Percentiles rank a stretch among this genome's conserved stretches.
These are phyloP conservation scores for Haberlea rhodopensis DNA, from an alignment of 257 asterid genomes.

Conservation along the genomic window DNA sequence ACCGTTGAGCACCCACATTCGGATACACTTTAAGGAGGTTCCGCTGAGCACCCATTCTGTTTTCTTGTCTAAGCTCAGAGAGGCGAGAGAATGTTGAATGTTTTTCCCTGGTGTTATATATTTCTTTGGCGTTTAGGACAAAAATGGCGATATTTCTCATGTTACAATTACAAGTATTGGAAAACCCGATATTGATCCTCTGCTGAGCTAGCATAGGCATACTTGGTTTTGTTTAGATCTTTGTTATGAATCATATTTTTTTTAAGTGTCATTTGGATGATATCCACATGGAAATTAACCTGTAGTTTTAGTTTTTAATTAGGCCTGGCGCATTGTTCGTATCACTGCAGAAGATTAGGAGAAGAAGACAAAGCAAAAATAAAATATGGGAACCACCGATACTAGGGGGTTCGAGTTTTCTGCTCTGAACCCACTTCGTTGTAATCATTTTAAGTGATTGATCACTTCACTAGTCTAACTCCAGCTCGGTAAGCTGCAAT, in stretches of 20 bases:
- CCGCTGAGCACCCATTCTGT: background rate
- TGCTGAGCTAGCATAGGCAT: conserved; percentile 2
- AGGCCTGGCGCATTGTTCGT: conserved; percentile 7
- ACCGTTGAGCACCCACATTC: conserved; percentile 38
- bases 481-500: too few relatives aligned
- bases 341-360: conserved; percentile 22
- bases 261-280: too few relatives aligned
- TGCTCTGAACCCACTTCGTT: too few relatives aligned
- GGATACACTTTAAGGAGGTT: background rate
- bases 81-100: conserved; percentile 29
- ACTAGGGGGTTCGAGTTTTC: too few relatives aligned
- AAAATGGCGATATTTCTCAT: conserved; percentile 30
- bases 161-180: conserved; percentile 29
- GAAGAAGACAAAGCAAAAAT: conserved; percentile 10
- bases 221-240: conserved; percentile 11
- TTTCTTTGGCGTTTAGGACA: conserved; percentile 22
- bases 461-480: too few relatives aligned
- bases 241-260: too few relatives aligned
- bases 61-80: background rate
- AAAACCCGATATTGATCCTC: conserved; percentile 25
- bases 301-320: background rate
- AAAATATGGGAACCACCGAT: too few relatives aligned
- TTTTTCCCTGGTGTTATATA: conserved; percentile 9
- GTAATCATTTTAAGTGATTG: too few relatives aligned
- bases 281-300: conserved; percentile 9